Percentiles rank a stretch among this genome's conserved stretches.
These are phyloP conservation scores for Cyclotella kingstonii DNA, from an alignment of 108 stramenopile species.

Conservation along the genomic window DNA sequence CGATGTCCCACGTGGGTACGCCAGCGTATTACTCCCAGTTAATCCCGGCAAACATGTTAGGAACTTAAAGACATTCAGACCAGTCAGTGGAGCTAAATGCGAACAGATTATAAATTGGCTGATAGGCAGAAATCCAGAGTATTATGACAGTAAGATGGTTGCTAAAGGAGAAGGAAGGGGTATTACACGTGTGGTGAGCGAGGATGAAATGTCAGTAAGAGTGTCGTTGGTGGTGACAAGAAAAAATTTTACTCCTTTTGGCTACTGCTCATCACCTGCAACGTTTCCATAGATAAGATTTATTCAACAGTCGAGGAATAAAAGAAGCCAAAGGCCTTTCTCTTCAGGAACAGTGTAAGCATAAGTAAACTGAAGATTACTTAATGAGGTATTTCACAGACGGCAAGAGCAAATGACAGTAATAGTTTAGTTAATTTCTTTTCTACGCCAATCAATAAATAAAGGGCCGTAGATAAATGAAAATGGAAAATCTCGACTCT, in stretches of 20 bases:
- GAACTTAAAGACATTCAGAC: conserved; percentile 61
- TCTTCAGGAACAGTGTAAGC: no score
- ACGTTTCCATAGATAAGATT: neutral
- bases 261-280: conserved; percentile 24
- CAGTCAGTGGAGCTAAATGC: conserved; percentile 45
- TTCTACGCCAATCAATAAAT: neutral
- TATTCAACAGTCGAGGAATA: no score
- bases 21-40: conserved; percentile 68
- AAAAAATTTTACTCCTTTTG: conserved; percentile 56
- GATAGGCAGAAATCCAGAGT: conserved; percentile 68
- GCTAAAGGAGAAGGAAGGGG: conserved; percentile 50
- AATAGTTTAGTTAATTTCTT: no score
- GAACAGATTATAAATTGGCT: conserved; percentile 58
- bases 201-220: conserved; percentile 40
- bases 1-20: conserved; percentile 78
- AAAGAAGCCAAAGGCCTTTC: no score
- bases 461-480: neutral
- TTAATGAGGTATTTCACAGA: no score
- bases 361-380: no score
- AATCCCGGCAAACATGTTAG: conserved; percentile 53
- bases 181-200: conserved; percentile 54
- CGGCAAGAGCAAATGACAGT: no score
- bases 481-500: neutral
- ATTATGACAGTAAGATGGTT: conserved; percentile 57
- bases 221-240: conserved; percentile 51